Percentiles rank a stretch among this genome's conserved stretches.
Evolutionary conservation across 805 yeast genomes (phyloP).

Genomic region (Spathaspora arborariae): DNA sequence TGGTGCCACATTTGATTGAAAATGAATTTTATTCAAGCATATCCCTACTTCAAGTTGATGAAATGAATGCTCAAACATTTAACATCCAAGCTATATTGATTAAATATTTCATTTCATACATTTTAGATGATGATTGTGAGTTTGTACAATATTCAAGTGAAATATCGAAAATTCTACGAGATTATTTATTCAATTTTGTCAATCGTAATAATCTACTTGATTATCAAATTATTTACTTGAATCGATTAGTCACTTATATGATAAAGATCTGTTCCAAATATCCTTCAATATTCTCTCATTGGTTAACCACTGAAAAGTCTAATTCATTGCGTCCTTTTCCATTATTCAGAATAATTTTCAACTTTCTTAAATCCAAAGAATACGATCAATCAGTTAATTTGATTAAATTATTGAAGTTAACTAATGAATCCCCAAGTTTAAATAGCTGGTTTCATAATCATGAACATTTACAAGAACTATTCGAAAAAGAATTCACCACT

Average conservation of each 20-base stretch:
- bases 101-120: conserved; percentile 9
- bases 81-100: conserved; percentile 11
- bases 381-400: conserved; percentile 1
- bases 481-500: not conserved
- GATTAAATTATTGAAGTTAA: conserved; percentile 5
- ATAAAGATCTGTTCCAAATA: conserved; percentile 8
- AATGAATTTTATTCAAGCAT: conserved; percentile 7
- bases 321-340: not conserved
- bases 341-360: not conserved
- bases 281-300: conserved; percentile 8
- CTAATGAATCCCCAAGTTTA: conserved; percentile 4
- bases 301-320: conserved; percentile 9
- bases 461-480: not conserved
- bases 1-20: conserved; percentile 4
- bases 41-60: conserved; percentile 4
- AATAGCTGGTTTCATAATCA: conserved; percentile 2
- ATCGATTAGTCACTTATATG: conserved; percentile 7
- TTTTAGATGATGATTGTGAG: conserved; percentile 5
- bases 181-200: conserved; percentile 7
- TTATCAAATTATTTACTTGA: conserved; percentile 7
- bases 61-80: conserved; percentile 7
- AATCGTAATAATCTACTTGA: conserved; percentile 6
- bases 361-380: not conserved
- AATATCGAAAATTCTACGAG: conserved; percentile 8
- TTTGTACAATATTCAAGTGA: not conserved